Evolutionary conservation across 176 grass and related monocot species (phyloP).

Genomic region (Ampelocalamus luodianensis): DNA sequence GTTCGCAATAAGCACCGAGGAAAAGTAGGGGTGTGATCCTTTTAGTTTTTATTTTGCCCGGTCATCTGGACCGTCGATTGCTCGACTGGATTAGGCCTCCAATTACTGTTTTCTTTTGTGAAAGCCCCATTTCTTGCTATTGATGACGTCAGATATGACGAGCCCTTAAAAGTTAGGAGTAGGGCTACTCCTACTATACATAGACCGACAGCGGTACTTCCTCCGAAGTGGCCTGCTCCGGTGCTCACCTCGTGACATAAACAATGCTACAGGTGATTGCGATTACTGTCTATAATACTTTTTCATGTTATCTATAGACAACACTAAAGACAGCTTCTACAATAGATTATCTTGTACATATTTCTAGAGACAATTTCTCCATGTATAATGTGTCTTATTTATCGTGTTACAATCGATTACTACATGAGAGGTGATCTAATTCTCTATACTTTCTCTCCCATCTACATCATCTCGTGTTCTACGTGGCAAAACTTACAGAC

Average conservation of each 20-base stretch:
- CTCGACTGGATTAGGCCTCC: not conserved
- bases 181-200: not conserved
- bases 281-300: too few species aligned
- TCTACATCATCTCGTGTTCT: too few species aligned
- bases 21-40: not conserved
- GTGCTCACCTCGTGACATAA: not conserved
- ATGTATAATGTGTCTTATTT: too few species aligned
- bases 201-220: not conserved
- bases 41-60: not conserved
- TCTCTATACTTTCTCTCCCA: too few species aligned
- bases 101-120: not conserved
- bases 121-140: not conserved
- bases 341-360: too few species aligned
- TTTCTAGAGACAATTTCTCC: too few species aligned
- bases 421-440: too few species aligned
- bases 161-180: not conserved
- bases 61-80: not conserved
- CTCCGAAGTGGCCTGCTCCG: not conserved
- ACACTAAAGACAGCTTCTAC: too few species aligned
- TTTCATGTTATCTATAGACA: too few species aligned
- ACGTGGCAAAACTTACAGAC: too few species aligned
- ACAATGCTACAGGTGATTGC: too few species aligned
- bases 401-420: too few species aligned
- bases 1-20: not conserved
- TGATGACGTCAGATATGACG: not conserved